Evolutionary conservation across 2,329 filamentous ascomycete genomes (phyloP), one percentile per base, ranked within the genome.

Genomic region (Fusarium annulatum): DNA sequence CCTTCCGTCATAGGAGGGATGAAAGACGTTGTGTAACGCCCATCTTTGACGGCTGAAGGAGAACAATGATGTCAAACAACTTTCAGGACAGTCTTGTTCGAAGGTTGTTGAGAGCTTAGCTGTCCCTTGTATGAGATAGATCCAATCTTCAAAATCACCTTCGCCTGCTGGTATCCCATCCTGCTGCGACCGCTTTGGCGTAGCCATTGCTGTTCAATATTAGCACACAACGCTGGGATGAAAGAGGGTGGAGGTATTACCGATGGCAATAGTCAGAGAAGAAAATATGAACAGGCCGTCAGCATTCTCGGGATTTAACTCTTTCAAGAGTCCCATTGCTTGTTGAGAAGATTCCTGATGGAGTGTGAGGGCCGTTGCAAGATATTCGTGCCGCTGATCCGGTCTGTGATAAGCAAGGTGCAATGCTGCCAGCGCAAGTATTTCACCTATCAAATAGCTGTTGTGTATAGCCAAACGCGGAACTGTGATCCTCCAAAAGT

Each of bases 101-200:
- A 61, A 23, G 3, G 28, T 39, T 3, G 18, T 9, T 18, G 2
- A 5, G 2, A 61, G 46, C 7, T 61, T 23, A 33, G 36, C 30
- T 6, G 58, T 61, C 5, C 58, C 58, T 19, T 61, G 58, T 5
- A 61, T 53, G 4, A 61, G 28, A n/a, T 61, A 61, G 3, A 61
- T 34, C 58, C 58, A 61, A 10, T 61, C 58, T 55, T 61, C 58
- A 6, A 61, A 61, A 21, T 61, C 46, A 6, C 58, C 46, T 3
- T 61, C 58, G 2, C 30, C 58, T 8, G 26, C 14, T 21, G 48
- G 21, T 23, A 55, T 61, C 11, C n/a, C n/a, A 7, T 33, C 38
- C 21, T 33, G 26, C 5, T n/a, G 23, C 9, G 46, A 42, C 33
- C 58, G 46, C 3, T 61, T 55, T 16, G 58, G 58, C 9, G 58